phyloP scores from a whole-genome alignment of 176 grass and related monocot species.

The Paspalum vaginatum region DNA sequence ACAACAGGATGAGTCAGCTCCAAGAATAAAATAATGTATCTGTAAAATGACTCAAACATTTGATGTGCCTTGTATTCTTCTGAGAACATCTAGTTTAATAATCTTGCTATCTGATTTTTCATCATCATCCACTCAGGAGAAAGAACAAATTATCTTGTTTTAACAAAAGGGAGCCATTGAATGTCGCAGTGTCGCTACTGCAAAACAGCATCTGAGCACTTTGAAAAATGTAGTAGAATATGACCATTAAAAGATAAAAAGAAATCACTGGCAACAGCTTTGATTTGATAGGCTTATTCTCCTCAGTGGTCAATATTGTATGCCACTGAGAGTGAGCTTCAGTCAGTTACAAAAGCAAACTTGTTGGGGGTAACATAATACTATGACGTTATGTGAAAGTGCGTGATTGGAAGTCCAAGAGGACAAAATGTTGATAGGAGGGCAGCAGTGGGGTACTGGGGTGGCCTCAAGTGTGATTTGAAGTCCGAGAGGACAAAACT shows the following conservation, averaged over 20 bases:
- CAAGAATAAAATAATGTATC: conserved; percentile 19
- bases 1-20: conserved; percentile 2
- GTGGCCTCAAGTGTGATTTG: conserved; percentile 12
- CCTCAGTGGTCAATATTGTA: neutral
- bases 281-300: neutral
- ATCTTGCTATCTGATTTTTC: conserved; percentile 1
- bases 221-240: conserved; percentile 6
- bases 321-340: conserved; percentile 11
- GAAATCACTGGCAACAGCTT: neutral
- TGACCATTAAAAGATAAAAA: neutral
- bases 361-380: neutral
- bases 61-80: neutral
- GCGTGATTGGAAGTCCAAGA: neutral
- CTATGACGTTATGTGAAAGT: neutral
- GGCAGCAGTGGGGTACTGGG: neutral
- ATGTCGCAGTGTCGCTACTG: neutral
- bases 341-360: conserved; percentile 27
- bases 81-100: neutral
- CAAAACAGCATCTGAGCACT: neutral
- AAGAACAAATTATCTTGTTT: neutral
- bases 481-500: neutral
- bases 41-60: neutral
- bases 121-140: neutral
- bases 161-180: neutral
- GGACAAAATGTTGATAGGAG: neutral